Evolutionary conservation across 2,329 filamentous ascomycete genomes (phyloP).

Genomic region (Colletotrichum scovillei): DNA sequence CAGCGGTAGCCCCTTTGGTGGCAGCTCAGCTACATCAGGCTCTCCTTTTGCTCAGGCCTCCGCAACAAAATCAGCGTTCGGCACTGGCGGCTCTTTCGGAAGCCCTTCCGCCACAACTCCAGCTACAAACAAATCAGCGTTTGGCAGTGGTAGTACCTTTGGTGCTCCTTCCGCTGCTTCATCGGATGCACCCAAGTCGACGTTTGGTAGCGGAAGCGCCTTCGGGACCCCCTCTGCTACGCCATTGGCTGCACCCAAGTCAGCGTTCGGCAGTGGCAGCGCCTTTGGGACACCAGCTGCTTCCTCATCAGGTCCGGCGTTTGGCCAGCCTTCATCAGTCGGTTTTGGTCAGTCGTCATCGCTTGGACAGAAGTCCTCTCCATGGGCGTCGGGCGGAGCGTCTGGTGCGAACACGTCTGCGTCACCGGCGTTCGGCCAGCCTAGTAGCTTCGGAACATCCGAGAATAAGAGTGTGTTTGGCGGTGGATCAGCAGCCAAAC

Average conservation of each 20-base stretch:
- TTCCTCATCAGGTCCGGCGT: slow-evolving; percentile 45
- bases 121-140: slow-evolving; percentile 40
- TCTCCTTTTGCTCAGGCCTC: slow-evolving; percentile 63
- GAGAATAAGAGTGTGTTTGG: slow-evolving; percentile 53
- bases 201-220: slow-evolving; percentile 10
- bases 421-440: slow-evolving; percentile 65
- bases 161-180: slow-evolving; percentile 39
- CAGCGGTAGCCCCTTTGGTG: slow-evolving; percentile 54
- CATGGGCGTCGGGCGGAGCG: slow-evolving; percentile 58
- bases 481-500: slow-evolving; percentile 40
- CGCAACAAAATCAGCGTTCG: slow-evolving; percentile 39
- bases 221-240: slow-evolving; percentile 26
- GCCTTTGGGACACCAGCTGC: slow-evolving; percentile 28
- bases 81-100: slow-evolving; percentile 15
- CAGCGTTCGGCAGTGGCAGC: slow-evolving; percentile 7
- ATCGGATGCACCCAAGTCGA: slow-evolving; percentile 34
- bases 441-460: slow-evolving; percentile 54
- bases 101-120: slow-evolving; percentile 40
- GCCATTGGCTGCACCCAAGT: slow-evolving; percentile 40
- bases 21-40: slow-evolving; percentile 47
- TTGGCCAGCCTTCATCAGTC: slow-evolving; percentile 48
- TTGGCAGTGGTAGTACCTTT: slow-evolving; percentile 41
- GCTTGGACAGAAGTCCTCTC: slow-evolving; percentile 61
- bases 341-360: slow-evolving; percentile 65
- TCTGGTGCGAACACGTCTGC: slow-evolving; percentile 47